Conservation (phyloP, 169 alveolate genomes). For the Plasmodium cynomolgi region DNA sequence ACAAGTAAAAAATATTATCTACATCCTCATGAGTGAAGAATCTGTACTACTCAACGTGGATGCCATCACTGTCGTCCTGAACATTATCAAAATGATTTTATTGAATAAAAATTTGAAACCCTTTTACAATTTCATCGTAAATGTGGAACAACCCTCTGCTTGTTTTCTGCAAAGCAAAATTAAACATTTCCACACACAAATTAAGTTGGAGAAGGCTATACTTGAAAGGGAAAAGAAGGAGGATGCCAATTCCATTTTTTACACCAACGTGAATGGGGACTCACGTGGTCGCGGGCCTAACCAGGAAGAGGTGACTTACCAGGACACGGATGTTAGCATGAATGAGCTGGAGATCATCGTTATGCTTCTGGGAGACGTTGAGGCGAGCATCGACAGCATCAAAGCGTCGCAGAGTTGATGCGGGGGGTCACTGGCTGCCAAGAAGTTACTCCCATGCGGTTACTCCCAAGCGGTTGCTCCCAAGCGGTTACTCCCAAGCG, state of each 20-base stretch:
- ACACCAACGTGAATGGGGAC: not conserved
- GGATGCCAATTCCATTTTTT: not conserved
- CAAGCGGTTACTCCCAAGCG: no score
- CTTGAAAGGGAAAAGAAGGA: slow-evolving; percentile 16
- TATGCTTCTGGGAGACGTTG: not conserved
- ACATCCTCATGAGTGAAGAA: slow-evolving; percentile 45
- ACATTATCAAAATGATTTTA: slow-evolving; percentile 62
- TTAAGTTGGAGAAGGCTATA: slow-evolving; percentile 46
- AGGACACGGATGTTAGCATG: not conserved
- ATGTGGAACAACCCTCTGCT: slow-evolving; percentile 23
- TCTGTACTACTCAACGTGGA: slow-evolving; percentile 45
- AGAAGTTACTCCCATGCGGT: not conserved
- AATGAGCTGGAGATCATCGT: not conserved
- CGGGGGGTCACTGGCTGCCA: not conserved
- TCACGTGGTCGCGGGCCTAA: not conserved
- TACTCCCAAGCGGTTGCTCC: no score
- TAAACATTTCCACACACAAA: slow-evolving; percentile 48
- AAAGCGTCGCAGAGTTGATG: not conserved
- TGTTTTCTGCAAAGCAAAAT: slow-evolving; percentile 72
- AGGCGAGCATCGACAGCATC: not conserved
- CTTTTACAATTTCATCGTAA: slow-evolving; percentile 34
- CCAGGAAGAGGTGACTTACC: not conserved
- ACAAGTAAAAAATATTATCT: slow-evolving; percentile 53
- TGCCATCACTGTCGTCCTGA: slow-evolving; percentile 66
- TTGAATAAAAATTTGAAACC: slow-evolving; percentile 42